Base-by-base conservation (phyloP, 2,329 filamentous ascomycete genomes). In the Pyrenochaeta sp. region DNA sequence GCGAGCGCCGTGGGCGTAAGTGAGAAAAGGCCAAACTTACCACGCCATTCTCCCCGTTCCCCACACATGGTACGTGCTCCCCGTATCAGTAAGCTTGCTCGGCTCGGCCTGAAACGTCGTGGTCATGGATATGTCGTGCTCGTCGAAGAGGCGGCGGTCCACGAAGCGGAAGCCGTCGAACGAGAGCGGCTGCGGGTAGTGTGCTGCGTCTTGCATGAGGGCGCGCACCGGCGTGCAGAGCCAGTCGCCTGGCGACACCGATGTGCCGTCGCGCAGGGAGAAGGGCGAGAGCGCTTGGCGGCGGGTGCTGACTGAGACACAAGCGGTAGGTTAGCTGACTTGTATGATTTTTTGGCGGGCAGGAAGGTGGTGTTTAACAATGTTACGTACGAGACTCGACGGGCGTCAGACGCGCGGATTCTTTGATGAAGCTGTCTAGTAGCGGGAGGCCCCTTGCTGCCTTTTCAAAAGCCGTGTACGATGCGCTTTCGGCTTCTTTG, bases 91-190 rank as follows among this genome's bases (percentile, higher is more conserved):
- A 10, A 39, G 19, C 19, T 19, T 19, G 19, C 19, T 19, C 1
- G 19, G 19, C 19, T 19, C 19, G 19, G 19, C 19, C 19, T 19
- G 19, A 19, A 19, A 19, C 1, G 19, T 19, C 19, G 1, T 19
- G 19, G 19, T 19, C 19, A 19, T 19, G 19, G 19, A 1, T 19
- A 19, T 19, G 19, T 19, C 19, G 19, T 19, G 19, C 19, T 19
- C 19, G 19, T 19, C 19, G 19, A 19, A 19, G 1, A 19, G 19
- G 1, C 19, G 19, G 19, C 19, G 19, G 19, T 19, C 19, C 19
- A 58, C 52, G 39, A 43, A 44, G 2, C 61, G 50, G 50, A 64
- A 62, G 24, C 59, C 61, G 19, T 59, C 27, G 24, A 64, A 64
- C 9, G 52, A 36, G 32, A 43, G 25, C 3, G 61, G 50, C 24